Evolutionary conservation across 441 rosid species (phyloP).

Genomic region (Hura crepitans): DNA sequence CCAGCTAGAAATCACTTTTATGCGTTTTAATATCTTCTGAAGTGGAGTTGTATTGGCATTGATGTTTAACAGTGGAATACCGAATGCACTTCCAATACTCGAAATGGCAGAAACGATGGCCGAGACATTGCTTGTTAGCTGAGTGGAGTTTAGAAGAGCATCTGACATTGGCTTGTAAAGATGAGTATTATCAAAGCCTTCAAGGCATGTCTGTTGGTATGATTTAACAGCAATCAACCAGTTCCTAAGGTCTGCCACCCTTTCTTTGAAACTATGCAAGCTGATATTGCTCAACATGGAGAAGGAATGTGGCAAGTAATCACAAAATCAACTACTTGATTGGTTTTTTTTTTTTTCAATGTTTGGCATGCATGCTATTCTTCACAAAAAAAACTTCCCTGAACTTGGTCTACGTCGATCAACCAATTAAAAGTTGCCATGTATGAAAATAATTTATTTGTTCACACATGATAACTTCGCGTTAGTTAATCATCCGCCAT

Average conservation of each 20-base stretch:
- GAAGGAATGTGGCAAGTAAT: constrained; percentile 31
- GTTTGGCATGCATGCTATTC: no score
- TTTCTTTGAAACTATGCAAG: no score
- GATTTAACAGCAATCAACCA: constrained; percentile 57
- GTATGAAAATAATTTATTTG: no score
- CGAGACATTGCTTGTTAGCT: constrained; percentile 44
- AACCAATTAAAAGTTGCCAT: no score
- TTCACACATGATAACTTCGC: no score
- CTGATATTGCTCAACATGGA: constrained; percentile 33
- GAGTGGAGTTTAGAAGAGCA: constrained; percentile 32
- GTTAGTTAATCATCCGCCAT: no score
- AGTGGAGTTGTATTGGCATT: not conserved
- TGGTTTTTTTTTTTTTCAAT: no score
- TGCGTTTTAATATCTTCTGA: no score
- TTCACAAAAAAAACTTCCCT: no score
- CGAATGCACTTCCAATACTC: constrained; percentile 26
- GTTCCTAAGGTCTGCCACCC: constrained; percentile 43
- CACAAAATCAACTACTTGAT: no score
- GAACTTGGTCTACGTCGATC: no score
- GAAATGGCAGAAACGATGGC: constrained; percentile 40
- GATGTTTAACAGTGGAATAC: not conserved
- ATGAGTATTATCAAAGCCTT: constrained; percentile 29
- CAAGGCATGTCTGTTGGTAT: constrained; percentile 49
- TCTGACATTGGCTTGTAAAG: constrained; percentile 17
- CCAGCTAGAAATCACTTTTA: no score